phyloP scores from a whole-genome alignment of 1,139 yeast genomes.

The Spencermartinsiella ligniputridi region DNA sequence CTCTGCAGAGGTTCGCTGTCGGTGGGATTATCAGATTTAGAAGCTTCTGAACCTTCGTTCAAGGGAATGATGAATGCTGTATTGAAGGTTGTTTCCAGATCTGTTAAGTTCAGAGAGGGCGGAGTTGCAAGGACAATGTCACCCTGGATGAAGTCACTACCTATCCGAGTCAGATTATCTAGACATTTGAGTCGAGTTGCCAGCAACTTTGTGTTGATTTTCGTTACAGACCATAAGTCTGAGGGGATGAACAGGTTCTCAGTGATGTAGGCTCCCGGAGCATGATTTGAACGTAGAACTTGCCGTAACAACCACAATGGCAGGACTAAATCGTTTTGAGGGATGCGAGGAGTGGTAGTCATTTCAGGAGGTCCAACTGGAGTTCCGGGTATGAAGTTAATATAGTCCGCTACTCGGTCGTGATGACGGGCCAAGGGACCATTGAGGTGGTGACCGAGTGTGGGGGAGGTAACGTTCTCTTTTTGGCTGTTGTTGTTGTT shows the following conservation, averaged over 20 bases:
- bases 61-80: slow-evolving; percentile 17
- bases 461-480: background rate
- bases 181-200: slow-evolving; percentile 21
- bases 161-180: slow-evolving; percentile 19
- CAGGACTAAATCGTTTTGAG: background rate
- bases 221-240: slow-evolving; percentile 21
- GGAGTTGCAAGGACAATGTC: background rate
- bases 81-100: slow-evolving; percentile 20
- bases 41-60: slow-evolving; percentile 3
- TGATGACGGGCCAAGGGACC: no score
- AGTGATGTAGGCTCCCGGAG: slow-evolving; percentile 23
- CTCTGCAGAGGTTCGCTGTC: background rate
- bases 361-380: background rate
- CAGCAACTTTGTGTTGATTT: slow-evolving; percentile 17
- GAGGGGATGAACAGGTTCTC: slow-evolving; percentile 20
- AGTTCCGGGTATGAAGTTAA: background rate
- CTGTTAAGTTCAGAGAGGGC: slow-evolving; percentile 2
- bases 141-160: slow-evolving; percentile 14
- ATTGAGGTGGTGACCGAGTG: no score
- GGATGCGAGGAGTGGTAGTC: background rate
- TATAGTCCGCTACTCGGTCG: background rate
- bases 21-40: background rate
- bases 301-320: slow-evolving; percentile 25
- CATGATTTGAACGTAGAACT: slow-evolving; percentile 19
- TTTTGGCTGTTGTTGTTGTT: background rate